Evolutionary conservation across 495 filamentous ascomycete species (phyloP).

Genomic region (Penicillium pancosmium): DNA sequence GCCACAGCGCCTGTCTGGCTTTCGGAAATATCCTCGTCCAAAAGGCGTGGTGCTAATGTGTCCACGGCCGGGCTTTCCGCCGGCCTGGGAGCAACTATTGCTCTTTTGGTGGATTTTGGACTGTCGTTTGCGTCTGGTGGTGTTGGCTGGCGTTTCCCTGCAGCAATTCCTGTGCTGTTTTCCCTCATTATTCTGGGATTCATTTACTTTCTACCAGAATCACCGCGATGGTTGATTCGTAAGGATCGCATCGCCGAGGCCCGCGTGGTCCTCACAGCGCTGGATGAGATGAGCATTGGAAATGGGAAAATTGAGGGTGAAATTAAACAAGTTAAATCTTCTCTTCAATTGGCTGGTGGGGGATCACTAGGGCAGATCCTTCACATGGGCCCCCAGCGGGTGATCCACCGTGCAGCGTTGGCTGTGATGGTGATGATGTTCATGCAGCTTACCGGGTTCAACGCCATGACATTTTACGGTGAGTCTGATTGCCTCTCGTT

Average conservation of each 20-base stretch:
- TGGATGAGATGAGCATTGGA: slow-evolving; percentile 28
- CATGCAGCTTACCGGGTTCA: slow-evolving; percentile 58
- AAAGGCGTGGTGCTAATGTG: slow-evolving; percentile 38
- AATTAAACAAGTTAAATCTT: slow-evolving; percentile 37
- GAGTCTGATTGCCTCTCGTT: neutral
- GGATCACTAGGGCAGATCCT: slow-evolving; percentile 18
- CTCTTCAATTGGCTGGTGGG: slow-evolving; percentile 25
- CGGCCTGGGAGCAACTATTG: slow-evolving; percentile 48
- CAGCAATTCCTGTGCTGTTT: slow-evolving; percentile 55
- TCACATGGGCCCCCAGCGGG: slow-evolving; percentile 28
- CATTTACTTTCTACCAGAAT: slow-evolving; percentile 61
- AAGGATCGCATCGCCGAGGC: slow-evolving; percentile 53
- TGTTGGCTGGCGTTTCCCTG: slow-evolving; percentile 48
- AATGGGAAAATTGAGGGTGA: slow-evolving; percentile 29
- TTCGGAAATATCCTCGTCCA: slow-evolving; percentile 42
- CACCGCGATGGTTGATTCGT: slow-evolving; percentile 59
- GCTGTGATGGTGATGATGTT: slow-evolving; percentile 44
- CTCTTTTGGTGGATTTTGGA: slow-evolving; percentile 43
- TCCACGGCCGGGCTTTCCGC: slow-evolving; percentile 45
- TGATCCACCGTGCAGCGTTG: slow-evolving; percentile 26
- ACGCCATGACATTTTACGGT: slow-evolving; percentile 60
- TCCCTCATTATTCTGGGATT: slow-evolving; percentile 57
- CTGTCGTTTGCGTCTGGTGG: slow-evolving; percentile 42
- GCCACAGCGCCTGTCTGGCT: slow-evolving; percentile 51
- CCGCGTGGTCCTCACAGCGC: slow-evolving; percentile 30